Evolutionary conservation across 2,329 filamentous ascomycete genomes (phyloP).

Genomic region (Penicillium sp.): DNA sequence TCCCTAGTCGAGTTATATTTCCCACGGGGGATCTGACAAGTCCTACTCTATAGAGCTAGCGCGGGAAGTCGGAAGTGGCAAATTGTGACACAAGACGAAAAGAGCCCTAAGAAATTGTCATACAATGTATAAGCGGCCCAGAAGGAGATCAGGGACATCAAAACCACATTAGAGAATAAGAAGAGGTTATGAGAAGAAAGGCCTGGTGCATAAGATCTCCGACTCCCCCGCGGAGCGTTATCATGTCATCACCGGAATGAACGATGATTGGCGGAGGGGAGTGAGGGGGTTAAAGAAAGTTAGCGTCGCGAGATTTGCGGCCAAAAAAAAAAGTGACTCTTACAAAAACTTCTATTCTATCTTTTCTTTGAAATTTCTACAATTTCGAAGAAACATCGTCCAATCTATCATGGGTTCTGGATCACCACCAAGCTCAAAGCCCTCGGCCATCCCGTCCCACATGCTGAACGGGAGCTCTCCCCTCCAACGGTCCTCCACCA

Average conservation of each 20-base stretch:
- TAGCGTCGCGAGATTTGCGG: slow-evolving; percentile 4
- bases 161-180: too few species aligned
- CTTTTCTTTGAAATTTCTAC: background rate
- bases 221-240: slow-evolving; percentile 1
- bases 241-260: slow-evolving; percentile 6
- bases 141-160: too few species aligned
- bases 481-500: slow-evolving; percentile 45
- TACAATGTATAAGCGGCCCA: too few species aligned
- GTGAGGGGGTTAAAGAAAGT: slow-evolving; percentile 11
- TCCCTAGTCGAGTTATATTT: background rate
- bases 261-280: slow-evolving; percentile 3
- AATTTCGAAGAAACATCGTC: background rate
- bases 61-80: background rate
- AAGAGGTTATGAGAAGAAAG: too few species aligned
- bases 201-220: background rate
- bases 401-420: slow-evolving; percentile 47
- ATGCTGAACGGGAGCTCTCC: slow-evolving; percentile 58
- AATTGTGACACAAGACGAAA: background rate
- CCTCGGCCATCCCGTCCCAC: slow-evolving; percentile 58
- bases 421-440: slow-evolving; percentile 48
- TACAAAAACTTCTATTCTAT: background rate
- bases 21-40: background rate
- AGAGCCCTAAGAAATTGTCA: background rate
- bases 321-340: slow-evolving; percentile 4
- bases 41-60: background rate